Evolutionary conservation across 164 flowering plant genomes (phyloP), one percentile per base, ranked within the genome.

Genomic region (Chimonanthus salicifolius): DNA sequence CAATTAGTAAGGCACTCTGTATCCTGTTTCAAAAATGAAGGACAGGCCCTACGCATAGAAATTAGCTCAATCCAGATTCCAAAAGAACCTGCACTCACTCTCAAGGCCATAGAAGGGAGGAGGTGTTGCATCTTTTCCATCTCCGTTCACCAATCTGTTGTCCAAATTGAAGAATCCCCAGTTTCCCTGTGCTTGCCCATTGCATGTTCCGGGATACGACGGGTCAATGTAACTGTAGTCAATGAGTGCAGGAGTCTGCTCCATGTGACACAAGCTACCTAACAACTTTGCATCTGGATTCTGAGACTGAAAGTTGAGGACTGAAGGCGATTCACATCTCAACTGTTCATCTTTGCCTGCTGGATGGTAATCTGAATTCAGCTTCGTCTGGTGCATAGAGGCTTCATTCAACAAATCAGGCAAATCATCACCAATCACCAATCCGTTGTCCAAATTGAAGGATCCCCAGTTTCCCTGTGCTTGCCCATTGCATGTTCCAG

Each of bases 201-300:
- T n/a, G 60, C 60, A 54, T 10, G 16, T n/a, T 54, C 60, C n/a
- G 16, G 11, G 16, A 54, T 54, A 13, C 8, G 16, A 54, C 60
- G 11, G 13, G 45, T 66, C 68, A 4, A 58, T 13, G 48, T 79
- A 74, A 1, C 82, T 72, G 58, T 82, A 80, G 72, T 85, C 88
- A 10, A 74, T 13, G 3, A 62, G 80, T 0, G 71, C 44, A 9
- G 73, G 72, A 6, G 69, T 74, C 60, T 80, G 78, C 76, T 83
- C 85, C 85, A 83, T 79, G 7, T 78, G 76, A 9, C 72, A 18
- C 74, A 80, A 58, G 77, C 82, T 77, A 48, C 86, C 90, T 3
- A 81, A 74, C 65, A 80, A 47, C 70, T 85, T 80, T 0, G 83
- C 82, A 66, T 84, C 85, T 4, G 82, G 83, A 64, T 80, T 78